A percentile compares a stretch with the other conserved stretches of the same genome.
phyloP scores from a whole-genome alignment of 169 alveolate species.

The Plasmodium knowlesi region DNA sequence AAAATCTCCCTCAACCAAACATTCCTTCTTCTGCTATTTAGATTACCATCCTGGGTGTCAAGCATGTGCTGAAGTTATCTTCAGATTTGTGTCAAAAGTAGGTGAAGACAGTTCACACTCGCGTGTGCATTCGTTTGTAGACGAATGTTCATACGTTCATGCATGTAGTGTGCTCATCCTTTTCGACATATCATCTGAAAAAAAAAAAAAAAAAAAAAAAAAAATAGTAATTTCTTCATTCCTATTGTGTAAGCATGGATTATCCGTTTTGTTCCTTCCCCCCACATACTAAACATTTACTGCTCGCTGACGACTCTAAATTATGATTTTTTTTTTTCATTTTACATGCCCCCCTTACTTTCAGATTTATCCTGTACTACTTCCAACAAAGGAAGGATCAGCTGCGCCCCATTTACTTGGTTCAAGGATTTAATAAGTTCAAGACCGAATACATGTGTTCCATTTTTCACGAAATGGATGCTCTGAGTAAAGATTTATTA shows the following conservation, averaged over 20 bases:
- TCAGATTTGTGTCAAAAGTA: slow-evolving; percentile 65
- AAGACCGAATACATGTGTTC: slow-evolving; percentile 14
- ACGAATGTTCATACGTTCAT: not conserved
- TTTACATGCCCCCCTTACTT: not conserved
- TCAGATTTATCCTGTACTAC: slow-evolving; percentile 29
- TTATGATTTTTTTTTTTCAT: not conserved
- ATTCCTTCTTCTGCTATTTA: not conserved
- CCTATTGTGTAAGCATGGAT: not conserved
- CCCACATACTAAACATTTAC: not conserved
- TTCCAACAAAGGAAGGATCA: slow-evolving; percentile 26
- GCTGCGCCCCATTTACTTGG: slow-evolving; percentile 23
- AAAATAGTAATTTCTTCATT: not conserved
- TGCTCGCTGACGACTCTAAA: not conserved
- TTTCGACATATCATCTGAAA: not conserved
- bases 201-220: not conserved
- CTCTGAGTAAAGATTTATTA: not conserved
- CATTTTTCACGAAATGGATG: slow-evolving; percentile 3
- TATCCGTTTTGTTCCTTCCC: not conserved
- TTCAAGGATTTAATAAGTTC: slow-evolving; percentile 32
- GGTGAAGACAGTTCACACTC: not conserved
- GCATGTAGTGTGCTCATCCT: not conserved
- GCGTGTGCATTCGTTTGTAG: not conserved
- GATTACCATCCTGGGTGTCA: slow-evolving; percentile 24
- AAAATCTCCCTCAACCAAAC: not conserved
- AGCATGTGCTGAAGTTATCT: slow-evolving; percentile 12